phyloP scores from a whole-genome alignment of 1,284 basidiomycete genomes.

The Cutaneotrichosporon dermatis region DNA sequence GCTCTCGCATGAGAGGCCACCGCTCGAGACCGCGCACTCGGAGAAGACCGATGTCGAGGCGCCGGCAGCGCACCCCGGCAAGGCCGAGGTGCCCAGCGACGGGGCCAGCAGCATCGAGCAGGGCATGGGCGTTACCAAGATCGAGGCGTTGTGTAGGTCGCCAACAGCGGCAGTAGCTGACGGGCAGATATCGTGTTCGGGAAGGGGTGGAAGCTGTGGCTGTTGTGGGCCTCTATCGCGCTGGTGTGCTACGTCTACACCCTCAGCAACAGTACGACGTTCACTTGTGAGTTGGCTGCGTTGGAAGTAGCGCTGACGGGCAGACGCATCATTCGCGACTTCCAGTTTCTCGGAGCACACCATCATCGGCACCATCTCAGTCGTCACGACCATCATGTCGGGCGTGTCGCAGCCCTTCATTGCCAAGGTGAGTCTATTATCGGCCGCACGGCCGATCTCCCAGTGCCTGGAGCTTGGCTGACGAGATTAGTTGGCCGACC shows the following conservation, averaged over 20 bases:
- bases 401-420: conserved; percentile 45
- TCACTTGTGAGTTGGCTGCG: conserved; percentile 11
- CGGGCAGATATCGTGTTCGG: conserved; percentile 30
- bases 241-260: conserved; percentile 29
- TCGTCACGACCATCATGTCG: conserved; percentile 36
- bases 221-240: conserved; percentile 29
- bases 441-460: too few relatives aligned
- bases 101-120: conserved; percentile 13
- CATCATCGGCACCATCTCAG: conserved; percentile 35
- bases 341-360: conserved; percentile 40
- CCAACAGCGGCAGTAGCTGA: not conserved
- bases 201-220: conserved; percentile 13
- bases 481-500: conserved; percentile 20
- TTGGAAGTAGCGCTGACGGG: not conserved
- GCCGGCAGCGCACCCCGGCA: too few relatives aligned
- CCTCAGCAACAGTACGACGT: conserved; percentile 26
- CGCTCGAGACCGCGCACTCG: too few relatives aligned
- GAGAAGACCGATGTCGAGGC: too few relatives aligned
- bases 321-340: conserved; percentile 34
- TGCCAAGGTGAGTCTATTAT: conserved; percentile 29
- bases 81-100: not conserved
- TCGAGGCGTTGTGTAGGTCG: conserved; percentile 30
- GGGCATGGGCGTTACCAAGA: conserved; percentile 33
- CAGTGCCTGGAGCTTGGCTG: not conserved
- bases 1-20: too few relatives aligned